Conservation (phyloP, 2,329 filamentous ascomycete species). For the Exophiala phaeomuriformis region DNA sequence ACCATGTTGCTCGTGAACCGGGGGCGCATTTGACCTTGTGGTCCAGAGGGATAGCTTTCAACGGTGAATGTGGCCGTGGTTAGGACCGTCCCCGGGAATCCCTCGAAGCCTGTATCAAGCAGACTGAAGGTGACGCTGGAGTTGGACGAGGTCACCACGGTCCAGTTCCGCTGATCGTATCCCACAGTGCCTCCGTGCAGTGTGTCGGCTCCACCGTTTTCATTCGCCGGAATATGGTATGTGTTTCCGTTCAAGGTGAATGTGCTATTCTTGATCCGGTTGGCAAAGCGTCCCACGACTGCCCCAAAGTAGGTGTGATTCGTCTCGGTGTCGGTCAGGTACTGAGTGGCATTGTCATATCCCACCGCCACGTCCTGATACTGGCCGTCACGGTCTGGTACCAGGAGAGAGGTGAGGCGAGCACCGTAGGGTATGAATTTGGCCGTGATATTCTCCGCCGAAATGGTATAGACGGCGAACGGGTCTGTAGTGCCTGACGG, state of each 20-base stretch:
- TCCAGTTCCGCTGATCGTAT: constrained; percentile 46
- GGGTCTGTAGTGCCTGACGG: constrained; percentile 22
- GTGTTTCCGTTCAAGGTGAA: constrained; percentile 44
- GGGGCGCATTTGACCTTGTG: constrained; percentile 33
- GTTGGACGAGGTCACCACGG: constrained; percentile 37
- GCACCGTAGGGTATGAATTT: constrained; percentile 45
- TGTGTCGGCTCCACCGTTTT: constrained; percentile 45
- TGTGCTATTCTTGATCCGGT: constrained; percentile 51
- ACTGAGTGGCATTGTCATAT: constrained; percentile 42
- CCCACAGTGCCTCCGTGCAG: constrained; percentile 46
- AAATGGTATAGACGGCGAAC: constrained; percentile 41
- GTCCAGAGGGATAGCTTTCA: constrained; percentile 34
- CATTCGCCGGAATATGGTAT: constrained; percentile 46
- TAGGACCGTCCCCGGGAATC: constrained; percentile 43
- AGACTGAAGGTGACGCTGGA: constrained; percentile 43
- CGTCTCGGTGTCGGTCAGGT: constrained; percentile 41
- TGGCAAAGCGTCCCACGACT: constrained; percentile 47
- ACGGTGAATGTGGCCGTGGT: constrained; percentile 43
- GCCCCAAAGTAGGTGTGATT: constrained; percentile 45
- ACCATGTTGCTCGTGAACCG: constrained; percentile 41
- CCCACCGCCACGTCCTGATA: constrained; percentile 46
- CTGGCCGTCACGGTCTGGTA: constrained; percentile 45
- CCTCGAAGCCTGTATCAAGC: constrained; percentile 38
- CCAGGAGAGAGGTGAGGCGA: constrained; percentile 41
- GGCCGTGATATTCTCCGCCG: constrained; percentile 43